Evolutionary conservation across 164 flowering plant genomes (phyloP).

Genomic region (Magnolia sinica): DNA sequence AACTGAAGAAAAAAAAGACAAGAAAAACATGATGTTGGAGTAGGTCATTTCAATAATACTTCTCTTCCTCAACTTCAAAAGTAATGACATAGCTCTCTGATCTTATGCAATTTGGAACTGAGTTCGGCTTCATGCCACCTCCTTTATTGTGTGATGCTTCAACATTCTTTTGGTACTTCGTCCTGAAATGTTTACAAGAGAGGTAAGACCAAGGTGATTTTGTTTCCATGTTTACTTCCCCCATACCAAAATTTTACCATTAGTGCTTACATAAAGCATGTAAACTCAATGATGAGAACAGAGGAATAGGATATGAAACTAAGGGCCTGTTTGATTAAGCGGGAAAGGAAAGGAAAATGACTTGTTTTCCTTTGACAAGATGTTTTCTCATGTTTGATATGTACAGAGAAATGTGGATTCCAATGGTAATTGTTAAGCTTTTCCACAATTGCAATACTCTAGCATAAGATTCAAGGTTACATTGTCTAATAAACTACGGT

Average conservation of each 20-base stretch:
- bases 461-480: too few species aligned
- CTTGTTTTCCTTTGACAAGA: too few species aligned
- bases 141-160: slow-evolving; percentile 90
- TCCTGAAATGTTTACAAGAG: slow-evolving; percentile 42
- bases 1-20: not conserved
- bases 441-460: too few species aligned
- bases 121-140: slow-evolving; percentile 66
- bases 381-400: too few species aligned
- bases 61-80: slow-evolving; percentile 97
- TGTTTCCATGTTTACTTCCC: not conserved
- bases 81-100: slow-evolving; percentile 93
- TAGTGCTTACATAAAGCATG: not conserved
- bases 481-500: too few species aligned
- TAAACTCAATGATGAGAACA: not conserved
- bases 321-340: not conserved
- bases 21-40: not conserved
- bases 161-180: slow-evolving; percentile 96
- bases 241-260: not conserved
- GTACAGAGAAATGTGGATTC: too few species aligned
- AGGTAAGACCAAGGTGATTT: not conserved
- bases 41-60: slow-evolving; percentile 38
- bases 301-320: not conserved
- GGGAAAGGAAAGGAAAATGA: not conserved
- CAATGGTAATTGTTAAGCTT: too few species aligned
- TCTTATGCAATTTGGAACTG: slow-evolving; percentile 84